A percentile compares a stretch with the other conserved stretches of the same genome.
Conservation (phyloP, 306 rosid species). For the Acmispon strigosus region DNA sequence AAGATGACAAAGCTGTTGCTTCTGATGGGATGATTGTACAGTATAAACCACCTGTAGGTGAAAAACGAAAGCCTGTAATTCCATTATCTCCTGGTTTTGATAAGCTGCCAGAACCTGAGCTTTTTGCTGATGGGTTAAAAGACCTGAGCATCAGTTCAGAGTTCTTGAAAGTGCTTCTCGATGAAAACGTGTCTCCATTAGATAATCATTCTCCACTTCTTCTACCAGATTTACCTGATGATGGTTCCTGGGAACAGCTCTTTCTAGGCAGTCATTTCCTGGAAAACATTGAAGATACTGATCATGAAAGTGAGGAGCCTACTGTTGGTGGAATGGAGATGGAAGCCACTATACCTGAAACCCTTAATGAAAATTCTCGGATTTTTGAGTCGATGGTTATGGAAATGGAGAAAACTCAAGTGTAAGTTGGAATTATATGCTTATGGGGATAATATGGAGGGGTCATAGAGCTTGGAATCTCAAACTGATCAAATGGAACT, state of each 20-base stretch:
- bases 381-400: constrained; percentile 37
- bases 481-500: constrained; percentile 39
- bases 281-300: constrained; percentile 35
- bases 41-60: constrained; percentile 57
- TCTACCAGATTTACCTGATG: constrained; percentile 60
- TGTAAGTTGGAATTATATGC: constrained; percentile 22
- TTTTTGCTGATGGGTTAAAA: constrained; percentile 42
- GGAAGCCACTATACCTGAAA: constrained; percentile 27
- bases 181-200: constrained; percentile 52
- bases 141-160: constrained; percentile 63
- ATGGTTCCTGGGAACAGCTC: constrained; percentile 65
- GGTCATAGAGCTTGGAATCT: constrained; percentile 26
- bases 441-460: constrained; percentile 23
- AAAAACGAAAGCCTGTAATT: constrained; percentile 29
- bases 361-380: constrained; percentile 21
- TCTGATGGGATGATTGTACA: constrained; percentile 56
- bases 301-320: constrained; percentile 25
- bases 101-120: constrained; percentile 34
- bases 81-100: constrained; percentile 24
- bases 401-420: constrained; percentile 45
- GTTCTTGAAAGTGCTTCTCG: constrained; percentile 71
- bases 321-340: constrained; percentile 41
- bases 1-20: constrained; percentile 32
- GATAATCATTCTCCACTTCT: constrained; percentile 53
- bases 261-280: constrained; percentile 46